These are phyloP conservation scores for Chloropicon primus DNA, from an alignment of 139 green algal genomes.

Conservation along the genomic window DNA sequence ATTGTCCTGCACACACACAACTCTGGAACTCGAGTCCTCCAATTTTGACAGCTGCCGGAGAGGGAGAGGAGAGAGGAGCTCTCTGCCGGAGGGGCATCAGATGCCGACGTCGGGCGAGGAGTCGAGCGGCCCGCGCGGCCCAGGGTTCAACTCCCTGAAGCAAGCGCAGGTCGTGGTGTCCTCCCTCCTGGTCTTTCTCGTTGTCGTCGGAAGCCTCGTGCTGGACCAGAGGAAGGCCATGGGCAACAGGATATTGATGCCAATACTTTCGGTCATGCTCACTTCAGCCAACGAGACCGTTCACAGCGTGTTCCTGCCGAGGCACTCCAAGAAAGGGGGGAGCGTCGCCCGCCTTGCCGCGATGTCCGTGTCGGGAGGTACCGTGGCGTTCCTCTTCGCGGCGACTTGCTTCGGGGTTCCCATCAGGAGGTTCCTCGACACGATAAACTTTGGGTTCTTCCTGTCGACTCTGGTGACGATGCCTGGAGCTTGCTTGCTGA, in stretches of 20 bases:
- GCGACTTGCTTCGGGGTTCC: background rate
- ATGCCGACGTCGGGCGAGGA: too few relatives aligned
- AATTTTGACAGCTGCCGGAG: too few relatives aligned
- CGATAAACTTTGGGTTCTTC: background rate
- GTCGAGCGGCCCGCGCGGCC: too few relatives aligned
- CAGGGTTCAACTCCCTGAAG: too few relatives aligned
- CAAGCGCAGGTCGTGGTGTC: background rate
- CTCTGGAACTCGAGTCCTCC: too few relatives aligned
- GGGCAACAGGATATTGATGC: background rate
- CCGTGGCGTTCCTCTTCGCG: background rate
- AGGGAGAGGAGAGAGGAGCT: too few relatives aligned
- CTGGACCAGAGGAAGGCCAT: background rate
- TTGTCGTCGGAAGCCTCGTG: background rate
- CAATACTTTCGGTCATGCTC: background rate
- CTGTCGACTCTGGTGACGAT: background rate
- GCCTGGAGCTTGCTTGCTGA: background rate
- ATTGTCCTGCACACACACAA: too few relatives aligned
- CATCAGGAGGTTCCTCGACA: background rate
- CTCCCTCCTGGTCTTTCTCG: background rate
- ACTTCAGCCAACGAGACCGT: background rate
- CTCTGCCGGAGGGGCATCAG: too few relatives aligned
- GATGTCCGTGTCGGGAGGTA: background rate
- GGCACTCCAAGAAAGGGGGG: background rate
- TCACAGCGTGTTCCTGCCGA: background rate
- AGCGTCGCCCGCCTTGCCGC: background rate